Evolutionary conservation across 257 asterid species (phyloP).

Genomic region (Fraxinus excelsior): DNA sequence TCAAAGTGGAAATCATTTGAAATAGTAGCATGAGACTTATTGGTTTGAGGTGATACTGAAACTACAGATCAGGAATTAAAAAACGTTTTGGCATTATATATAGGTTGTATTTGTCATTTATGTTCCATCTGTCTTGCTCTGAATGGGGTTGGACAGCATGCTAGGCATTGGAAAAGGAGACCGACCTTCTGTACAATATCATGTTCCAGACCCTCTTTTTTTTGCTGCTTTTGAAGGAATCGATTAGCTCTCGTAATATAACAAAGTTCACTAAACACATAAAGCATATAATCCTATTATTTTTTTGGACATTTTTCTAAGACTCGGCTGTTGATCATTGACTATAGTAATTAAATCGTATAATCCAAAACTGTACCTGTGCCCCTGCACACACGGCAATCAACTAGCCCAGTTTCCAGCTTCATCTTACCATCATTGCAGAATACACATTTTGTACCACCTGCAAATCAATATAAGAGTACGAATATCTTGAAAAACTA

Average conservation of each 20-base stretch:
- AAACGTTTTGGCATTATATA: not conserved
- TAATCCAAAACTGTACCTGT: constrained; percentile 52
- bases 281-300: not conserved
- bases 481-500: not conserved
- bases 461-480: constrained; percentile 38
- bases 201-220: no score
- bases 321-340: not conserved
- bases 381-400: constrained; percentile 96
- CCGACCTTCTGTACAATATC: no score
- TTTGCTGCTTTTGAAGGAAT: no score
- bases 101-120: not conserved
- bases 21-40: not conserved
- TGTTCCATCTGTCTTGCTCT: not conserved
- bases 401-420: constrained; percentile 69
- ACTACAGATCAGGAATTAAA: not conserved
- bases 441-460: constrained; percentile 95
- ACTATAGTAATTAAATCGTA: not conserved
- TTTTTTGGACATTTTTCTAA: not conserved
- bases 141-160: no score
- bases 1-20: not conserved
- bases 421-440: constrained; percentile 90
- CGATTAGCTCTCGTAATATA: no score
- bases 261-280: no score
- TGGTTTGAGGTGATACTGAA: not conserved
- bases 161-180: no score